Evolutionary conservation across 352 stramenopile species (phyloP).

Genomic region (Phytophthora sojae): DNA sequence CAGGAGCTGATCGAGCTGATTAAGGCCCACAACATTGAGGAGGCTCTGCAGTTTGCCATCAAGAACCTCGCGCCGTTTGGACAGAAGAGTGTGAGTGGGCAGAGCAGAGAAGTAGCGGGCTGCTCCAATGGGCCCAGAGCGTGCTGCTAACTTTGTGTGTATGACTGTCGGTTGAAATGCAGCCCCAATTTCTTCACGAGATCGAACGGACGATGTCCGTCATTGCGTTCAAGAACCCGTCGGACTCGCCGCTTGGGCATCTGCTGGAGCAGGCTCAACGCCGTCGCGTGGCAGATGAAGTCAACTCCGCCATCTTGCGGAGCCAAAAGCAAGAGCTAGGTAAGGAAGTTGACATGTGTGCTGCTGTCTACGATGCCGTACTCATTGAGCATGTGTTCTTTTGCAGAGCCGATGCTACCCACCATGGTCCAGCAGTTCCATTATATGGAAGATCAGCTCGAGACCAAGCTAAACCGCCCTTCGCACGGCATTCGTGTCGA

Average conservation of each 20-base stretch:
- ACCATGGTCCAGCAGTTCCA: slow-evolving; percentile 82
- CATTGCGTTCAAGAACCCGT: slow-evolving; percentile 77
- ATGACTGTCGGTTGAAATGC: not conserved
- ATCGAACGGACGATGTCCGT: slow-evolving; percentile 84
- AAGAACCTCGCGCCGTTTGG: slow-evolving; percentile 76
- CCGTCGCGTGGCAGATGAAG: slow-evolving; percentile 71
- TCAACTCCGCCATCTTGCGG: slow-evolving; percentile 78
- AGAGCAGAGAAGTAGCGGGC: not conserved
- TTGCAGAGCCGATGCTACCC: slow-evolving; percentile 73
- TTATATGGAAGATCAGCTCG: slow-evolving; percentile 80
- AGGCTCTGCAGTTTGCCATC: slow-evolving; percentile 76
- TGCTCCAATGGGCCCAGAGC: not conserved
- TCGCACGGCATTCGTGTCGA: slow-evolving; percentile 60
- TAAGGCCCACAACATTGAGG: slow-evolving; percentile 65
- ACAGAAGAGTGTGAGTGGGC: slow-evolving; percentile 71
- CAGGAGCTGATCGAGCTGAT: slow-evolving; percentile 87
- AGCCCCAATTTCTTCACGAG: slow-evolving; percentile 77
- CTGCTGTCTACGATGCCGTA: not conserved
- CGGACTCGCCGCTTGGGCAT: slow-evolving; percentile 60
- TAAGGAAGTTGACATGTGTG: slow-evolving; percentile 9
- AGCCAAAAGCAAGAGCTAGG: slow-evolving; percentile 81
- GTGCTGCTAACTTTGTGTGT: not conserved
- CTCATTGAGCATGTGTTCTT: not conserved
- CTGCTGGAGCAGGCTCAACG: slow-evolving; percentile 71
- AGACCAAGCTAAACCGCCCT: slow-evolving; percentile 63